Conservation (phyloP, 2,329 filamentous ascomycete genomes). For the Chrysoporthe puriensis region DNA sequence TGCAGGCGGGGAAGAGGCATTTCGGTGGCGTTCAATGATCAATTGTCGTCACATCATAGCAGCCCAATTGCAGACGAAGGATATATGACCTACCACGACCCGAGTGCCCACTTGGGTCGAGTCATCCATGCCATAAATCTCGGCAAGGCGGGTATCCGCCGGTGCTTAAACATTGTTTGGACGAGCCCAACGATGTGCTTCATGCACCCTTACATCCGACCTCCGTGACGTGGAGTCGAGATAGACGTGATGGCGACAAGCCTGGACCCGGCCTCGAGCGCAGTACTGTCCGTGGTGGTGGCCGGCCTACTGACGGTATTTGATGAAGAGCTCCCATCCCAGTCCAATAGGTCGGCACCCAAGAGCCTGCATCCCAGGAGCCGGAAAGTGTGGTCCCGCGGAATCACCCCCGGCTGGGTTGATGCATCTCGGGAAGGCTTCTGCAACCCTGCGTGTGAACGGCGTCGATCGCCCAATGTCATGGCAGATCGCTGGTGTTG, state of each 20-base stretch:
- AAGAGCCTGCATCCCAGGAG: conserved; percentile 22
- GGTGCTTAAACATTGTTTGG: background rate
- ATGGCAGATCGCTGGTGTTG: conserved; percentile 10
- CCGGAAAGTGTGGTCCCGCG: conserved; percentile 17
- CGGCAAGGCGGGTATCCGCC: background rate
- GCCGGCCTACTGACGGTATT: conserved; percentile 14
- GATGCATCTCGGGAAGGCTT: conserved; percentile 27
- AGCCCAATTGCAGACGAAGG: conserved; percentile 19
- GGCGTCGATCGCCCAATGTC: conserved; percentile 19
- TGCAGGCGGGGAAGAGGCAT: conserved; percentile 7
- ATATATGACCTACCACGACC: conserved; percentile 12
- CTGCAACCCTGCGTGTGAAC: conserved; percentile 23
- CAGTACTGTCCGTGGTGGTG: conserved; percentile 14
- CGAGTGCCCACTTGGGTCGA: conserved; percentile 11
- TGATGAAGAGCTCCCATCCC: conserved; percentile 22
- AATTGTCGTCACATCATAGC: conserved; percentile 23
- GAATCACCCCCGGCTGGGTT: conserved; percentile 15
- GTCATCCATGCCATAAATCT: conserved; percentile 6
- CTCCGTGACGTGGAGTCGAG: conserved; percentile 13
- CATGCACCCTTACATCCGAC: background rate
- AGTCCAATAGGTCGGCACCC: conserved; percentile 12
- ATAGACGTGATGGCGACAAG: background rate
- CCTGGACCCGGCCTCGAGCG: background rate
- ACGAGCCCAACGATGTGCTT: conserved; percentile 7
- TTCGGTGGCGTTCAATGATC: conserved; percentile 18